Base-by-base conservation (phyloP, 768 basidiomycete genomes). In the Podaxis sp. region DNA sequence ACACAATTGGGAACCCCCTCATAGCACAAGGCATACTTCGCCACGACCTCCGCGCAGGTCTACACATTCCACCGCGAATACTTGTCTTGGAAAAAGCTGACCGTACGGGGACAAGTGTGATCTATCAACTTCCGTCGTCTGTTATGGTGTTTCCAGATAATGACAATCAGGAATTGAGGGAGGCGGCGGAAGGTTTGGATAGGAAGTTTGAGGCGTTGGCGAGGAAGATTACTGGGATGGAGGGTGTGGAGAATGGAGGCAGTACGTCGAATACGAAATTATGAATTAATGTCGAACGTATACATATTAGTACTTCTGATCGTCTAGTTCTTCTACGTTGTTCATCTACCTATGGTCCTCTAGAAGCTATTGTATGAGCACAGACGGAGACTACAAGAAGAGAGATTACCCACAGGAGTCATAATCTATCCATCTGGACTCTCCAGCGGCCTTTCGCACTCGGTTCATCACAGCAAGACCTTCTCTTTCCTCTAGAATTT, bases 381-480 rank as follows among this genome's bases (percentile, higher is more conserved):
- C 3, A 42, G 33, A n/a, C 40, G 22, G 36, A 36, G 8, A 15
- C 17, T n/a, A 13, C 28, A 13, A 19, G 28, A 22, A 17, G 26
- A 22, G n/a, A n/a, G 17, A 36, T 6, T 8, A 61, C 64, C 51
- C 30, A 63, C 60, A 61, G 12, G 54, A 57, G 17, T 58, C 46
- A 46, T 57, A 65, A 44, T 52, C 17, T 61, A 67, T 54, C 76
- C 76, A 79, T 68, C 72, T 69, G 57, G 74, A 70, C 46, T 88
- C 84, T 3, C 88, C 86, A 6, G 95, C 95, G 1, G 96, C 96
- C 72, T 98, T 98, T 65, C 84, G 84, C 26, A 95, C 86, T 17
- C 96, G 83, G 73, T 99, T 97, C 94, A 97, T 98, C 30, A 98
- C 85, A 5, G 96, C 96, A 30, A 97, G 75, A 0, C 96, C 96